Base-by-base conservation (phyloP, 177 flowering plant species). In the Tripterygium wilfordii region DNA sequence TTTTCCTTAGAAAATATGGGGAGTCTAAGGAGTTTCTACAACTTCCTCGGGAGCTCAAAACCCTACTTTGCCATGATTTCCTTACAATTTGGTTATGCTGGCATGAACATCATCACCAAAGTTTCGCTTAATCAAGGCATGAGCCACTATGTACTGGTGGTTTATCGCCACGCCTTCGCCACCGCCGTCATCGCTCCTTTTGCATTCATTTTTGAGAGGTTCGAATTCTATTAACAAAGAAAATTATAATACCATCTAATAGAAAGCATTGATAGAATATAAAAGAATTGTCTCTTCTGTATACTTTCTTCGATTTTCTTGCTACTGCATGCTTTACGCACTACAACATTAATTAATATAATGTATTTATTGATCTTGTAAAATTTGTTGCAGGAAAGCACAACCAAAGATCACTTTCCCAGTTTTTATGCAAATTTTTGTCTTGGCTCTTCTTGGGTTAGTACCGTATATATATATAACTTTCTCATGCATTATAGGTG, bases 61-160 rank as follows among this genome's bases (percentile, higher is more conserved):
- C 79, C 82, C 20, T 74, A 77, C 57, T 55, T 71, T 27, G 77
- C 83, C 33, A 71, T 77, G 79, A 71, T 69, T n/a, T 66, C 67
- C 1, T 36, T 77, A 28, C 83, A 77, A 23, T 74, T 77, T n/a
- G 83, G 83, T 3, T 74, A 74, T 45, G 83, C 83, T 2, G 77
- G 77, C 21, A 71, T 71, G 77, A 64, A 71, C 33, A 71, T 71
- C 8, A 64, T 71, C 39, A 61, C 77, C 3, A 75, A 77, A 54
- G 73, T 71, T 10, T 71, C 77, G 1, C 75, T 77, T 10, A 74
- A 75, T 48, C 51, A 61, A 0, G 83, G 83, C 17, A 74, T 77
- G 79, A 74, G 79, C 55, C 80, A 78, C 55, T 78, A 75, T 20
- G 83, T 78, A 1, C 71, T 78, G 0, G 83, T 78, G 3, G 83